phyloP scores from a whole-genome alignment of 2,329 filamentous ascomycete species.

The Fusarium mangiferae region DNA sequence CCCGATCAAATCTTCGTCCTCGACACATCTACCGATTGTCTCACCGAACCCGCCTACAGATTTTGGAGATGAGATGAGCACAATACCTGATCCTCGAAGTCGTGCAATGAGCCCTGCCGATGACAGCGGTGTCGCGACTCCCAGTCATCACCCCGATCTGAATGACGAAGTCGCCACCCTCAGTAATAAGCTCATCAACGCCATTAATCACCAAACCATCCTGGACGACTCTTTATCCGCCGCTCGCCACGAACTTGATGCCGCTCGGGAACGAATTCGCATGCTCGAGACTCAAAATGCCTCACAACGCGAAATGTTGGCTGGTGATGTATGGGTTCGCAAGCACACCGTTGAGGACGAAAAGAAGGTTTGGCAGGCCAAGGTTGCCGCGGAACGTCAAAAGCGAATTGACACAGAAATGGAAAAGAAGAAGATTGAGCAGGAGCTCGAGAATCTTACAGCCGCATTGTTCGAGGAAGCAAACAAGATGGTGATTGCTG shows the following conservation, averaged over 20 bases:
- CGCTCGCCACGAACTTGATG: slow-evolving; percentile 84
- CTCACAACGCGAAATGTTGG: slow-evolving; percentile 76
- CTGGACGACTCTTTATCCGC: slow-evolving; percentile 89
- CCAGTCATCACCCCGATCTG: slow-evolving; percentile 64
- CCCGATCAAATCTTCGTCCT: slow-evolving; percentile 52
- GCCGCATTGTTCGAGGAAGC: slow-evolving; percentile 97
- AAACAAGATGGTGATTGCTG: slow-evolving; percentile 93
- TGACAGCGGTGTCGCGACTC: slow-evolving; percentile 47
- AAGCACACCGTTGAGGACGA: slow-evolving; percentile 80
- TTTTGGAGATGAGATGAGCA: slow-evolving; percentile 72
- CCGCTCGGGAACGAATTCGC: slow-evolving; percentile 72
- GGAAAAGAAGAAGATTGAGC: slow-evolving; percentile 89
- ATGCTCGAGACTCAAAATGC: slow-evolving; percentile 74
- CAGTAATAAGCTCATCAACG: slow-evolving; percentile 95
- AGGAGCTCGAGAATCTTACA: slow-evolving; percentile 90
- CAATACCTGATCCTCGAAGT: slow-evolving; percentile 72
- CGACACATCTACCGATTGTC: slow-evolving; percentile 50
- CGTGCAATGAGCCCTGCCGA: slow-evolving; percentile 60
- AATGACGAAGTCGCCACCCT: slow-evolving; percentile 84
- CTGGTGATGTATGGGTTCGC: slow-evolving; percentile 79
- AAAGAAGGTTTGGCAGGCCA: slow-evolving; percentile 67
- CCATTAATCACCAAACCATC: slow-evolving; percentile 94
- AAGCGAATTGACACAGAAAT: slow-evolving; percentile 74
- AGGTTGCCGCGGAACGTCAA: slow-evolving; percentile 72
- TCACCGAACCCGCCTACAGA: slow-evolving; percentile 54